phyloP scores from a whole-genome alignment of 208 protist genomes.

The Acanthamoeba castellanii region DNA sequence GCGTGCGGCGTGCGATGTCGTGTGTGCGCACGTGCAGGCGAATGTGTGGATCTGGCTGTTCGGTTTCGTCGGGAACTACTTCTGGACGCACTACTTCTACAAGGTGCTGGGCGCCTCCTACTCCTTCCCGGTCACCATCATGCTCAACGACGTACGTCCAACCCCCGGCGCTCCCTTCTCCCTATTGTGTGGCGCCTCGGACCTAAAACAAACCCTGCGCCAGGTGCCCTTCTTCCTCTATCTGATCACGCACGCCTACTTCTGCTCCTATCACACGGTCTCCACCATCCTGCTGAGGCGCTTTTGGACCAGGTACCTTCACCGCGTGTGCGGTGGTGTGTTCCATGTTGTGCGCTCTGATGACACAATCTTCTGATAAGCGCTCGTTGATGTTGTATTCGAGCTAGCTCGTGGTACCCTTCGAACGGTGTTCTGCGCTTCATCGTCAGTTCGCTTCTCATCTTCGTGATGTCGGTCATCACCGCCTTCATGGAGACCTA shows the following conservation, averaged over 20 bases:
- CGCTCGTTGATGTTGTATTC: background rate
- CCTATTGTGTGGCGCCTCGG: too few species aligned
- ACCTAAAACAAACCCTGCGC: background rate
- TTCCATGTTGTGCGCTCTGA: background rate
- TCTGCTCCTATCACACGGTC: slow-evolving; percentile 84
- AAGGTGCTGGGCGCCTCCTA: slow-evolving; percentile 83
- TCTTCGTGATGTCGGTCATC: slow-evolving; percentile 81
- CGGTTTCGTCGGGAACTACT: slow-evolving; percentile 87
- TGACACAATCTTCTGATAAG: background rate
- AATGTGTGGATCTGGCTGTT: slow-evolving; percentile 86
- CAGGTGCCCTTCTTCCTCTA: slow-evolving; percentile 84
- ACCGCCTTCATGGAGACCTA: slow-evolving; percentile 89
- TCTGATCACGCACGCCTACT: slow-evolving; percentile 87
- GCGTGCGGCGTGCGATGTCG: background rate
- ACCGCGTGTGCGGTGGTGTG: background rate
- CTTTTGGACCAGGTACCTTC: slow-evolving; percentile 77
- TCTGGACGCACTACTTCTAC: slow-evolving; percentile 89
- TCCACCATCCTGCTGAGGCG: slow-evolving; percentile 84
- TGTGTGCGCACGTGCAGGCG: slow-evolving; percentile 43
- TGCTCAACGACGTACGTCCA: slow-evolving; percentile 79
- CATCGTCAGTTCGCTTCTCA: slow-evolving; percentile 72
- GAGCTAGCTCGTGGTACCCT: slow-evolving; percentile 23
- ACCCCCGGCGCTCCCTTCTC: background rate
- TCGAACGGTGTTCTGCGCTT: slow-evolving; percentile 48
- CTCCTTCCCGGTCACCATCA: slow-evolving; percentile 80